These are phyloP conservation scores for Lactarius tabidus DNA, from an alignment of 768 basidiomycete species.

Conservation along the genomic window DNA sequence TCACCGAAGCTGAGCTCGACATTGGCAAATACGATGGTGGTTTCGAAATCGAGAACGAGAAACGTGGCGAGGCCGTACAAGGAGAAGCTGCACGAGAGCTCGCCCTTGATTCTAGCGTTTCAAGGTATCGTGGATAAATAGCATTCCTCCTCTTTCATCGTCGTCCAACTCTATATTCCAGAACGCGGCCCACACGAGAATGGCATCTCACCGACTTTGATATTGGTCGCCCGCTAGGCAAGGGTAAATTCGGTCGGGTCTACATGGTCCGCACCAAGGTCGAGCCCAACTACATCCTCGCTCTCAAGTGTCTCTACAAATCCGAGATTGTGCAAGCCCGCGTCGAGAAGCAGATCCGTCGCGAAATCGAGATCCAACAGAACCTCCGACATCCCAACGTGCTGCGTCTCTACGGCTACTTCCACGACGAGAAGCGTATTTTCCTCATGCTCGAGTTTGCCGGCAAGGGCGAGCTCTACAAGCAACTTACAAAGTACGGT, in stretches of 20 bases:
- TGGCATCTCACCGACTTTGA: constrained; percentile 87
- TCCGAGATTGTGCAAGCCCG: constrained; percentile 87
- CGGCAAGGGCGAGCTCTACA: constrained; percentile 95
- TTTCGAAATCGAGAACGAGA: constrained; percentile 84
- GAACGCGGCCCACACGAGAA: constrained; percentile 70
- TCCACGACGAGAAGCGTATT: constrained; percentile 96
- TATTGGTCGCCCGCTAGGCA: constrained; percentile 94
- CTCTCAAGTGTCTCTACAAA: constrained; percentile 96
- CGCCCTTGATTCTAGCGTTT: constrained; percentile 79
- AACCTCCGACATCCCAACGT: constrained; percentile 95
- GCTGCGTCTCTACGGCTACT: constrained; percentile 92
- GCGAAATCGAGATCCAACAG: constrained; percentile 98
- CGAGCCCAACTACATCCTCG: constrained; percentile 88
- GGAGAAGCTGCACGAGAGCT: constrained; percentile 78
- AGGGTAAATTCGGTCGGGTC: constrained; percentile 97
- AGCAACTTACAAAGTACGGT: constrained; percentile 83
- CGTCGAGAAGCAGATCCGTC: constrained; percentile 94
- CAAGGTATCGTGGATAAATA: constrained; percentile 38
- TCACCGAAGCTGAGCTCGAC: constrained; percentile 43
- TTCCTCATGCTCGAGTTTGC: constrained; percentile 99
- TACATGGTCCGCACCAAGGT: constrained; percentile 96
- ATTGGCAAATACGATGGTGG: constrained; percentile 96
- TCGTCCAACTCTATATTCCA: constrained; percentile 28
- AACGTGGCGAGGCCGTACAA: constrained; percentile 64
- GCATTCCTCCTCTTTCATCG: constrained; percentile 10